phyloP scores from a whole-genome alignment of 2,329 filamentous ascomycete genomes.

The Aspergillus neoniger region DNA sequence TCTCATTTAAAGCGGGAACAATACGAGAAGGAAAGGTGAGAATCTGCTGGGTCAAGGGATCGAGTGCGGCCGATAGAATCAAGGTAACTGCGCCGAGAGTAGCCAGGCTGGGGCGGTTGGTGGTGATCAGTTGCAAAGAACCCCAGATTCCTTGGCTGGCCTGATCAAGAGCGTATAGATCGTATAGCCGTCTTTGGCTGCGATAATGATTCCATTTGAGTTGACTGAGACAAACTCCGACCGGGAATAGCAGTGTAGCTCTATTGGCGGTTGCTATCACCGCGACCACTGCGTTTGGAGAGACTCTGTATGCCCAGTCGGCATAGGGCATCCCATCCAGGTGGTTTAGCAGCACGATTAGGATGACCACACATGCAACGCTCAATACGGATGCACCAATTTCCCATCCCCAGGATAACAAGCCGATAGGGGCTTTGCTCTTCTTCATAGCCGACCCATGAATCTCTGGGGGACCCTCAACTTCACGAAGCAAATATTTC shows the following conservation, averaged over 20 bases:
- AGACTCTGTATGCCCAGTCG: conserved; percentile 12
- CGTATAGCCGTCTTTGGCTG: conserved; percentile 10
- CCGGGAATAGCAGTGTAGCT: conserved; percentile 16
- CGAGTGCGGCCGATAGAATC: conserved; percentile 17
- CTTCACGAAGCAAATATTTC: neutral
- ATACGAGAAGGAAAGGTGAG: conserved; percentile 15
- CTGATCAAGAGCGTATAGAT: conserved; percentile 19
- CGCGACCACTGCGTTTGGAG: conserved; percentile 19
- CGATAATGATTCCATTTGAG: conserved; percentile 22
- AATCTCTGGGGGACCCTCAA: neutral
- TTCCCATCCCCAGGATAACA: neutral
- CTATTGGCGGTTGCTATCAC: conserved; percentile 17
- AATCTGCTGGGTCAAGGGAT: conserved; percentile 21
- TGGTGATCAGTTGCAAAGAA: conserved; percentile 13
- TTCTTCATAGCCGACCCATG: neutral
- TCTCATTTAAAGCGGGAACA: conserved; percentile 1
- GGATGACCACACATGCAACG: neutral
- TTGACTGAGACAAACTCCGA: conserved; percentile 19
- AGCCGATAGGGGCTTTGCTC: neutral
- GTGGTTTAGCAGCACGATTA: neutral
- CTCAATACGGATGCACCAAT: neutral
- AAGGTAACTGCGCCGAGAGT: conserved; percentile 20
- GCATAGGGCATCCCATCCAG: neutral
- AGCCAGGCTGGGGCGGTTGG: conserved; percentile 16
- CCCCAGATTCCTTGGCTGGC: conserved; percentile 20